Evolutionary conservation across 345 rosid species (phyloP).

Genomic region (Eucalyptus albens): DNA sequence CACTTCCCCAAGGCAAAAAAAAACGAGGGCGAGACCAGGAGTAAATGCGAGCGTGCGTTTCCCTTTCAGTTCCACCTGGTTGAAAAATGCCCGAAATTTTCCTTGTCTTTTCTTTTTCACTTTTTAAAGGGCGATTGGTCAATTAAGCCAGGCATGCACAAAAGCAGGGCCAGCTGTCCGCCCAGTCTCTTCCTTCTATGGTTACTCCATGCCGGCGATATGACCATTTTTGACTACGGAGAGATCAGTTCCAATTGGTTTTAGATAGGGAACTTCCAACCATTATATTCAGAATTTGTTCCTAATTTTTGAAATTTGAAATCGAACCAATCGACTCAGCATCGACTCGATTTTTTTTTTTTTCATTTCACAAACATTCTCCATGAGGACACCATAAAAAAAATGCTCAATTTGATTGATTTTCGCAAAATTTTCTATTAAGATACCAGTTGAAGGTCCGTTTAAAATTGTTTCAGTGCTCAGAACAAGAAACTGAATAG

Average conservation of each 20-base stretch:
- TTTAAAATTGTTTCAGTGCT: not conserved
- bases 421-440: accelerated
- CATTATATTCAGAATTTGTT: not conserved
- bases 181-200: not conserved
- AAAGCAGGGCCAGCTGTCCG: not conserved
- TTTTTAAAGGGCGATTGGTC: not conserved
- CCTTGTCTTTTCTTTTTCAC: not conserved
- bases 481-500: accelerated
- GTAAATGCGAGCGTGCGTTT: not conserved
- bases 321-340: accelerated
- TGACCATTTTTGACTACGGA: not conserved
- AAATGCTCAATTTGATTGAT: not conserved
- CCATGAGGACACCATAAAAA: not conserved
- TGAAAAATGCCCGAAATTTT: not conserved
- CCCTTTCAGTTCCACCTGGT: not conserved
- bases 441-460: accelerated
- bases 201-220: not conserved
- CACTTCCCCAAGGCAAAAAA: not conserved
- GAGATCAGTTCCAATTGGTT: not conserved
- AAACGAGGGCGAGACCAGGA: not conserved
- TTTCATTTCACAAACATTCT: not conserved
- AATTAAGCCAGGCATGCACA: not conserved
- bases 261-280: not conserved
- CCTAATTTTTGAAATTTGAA: not conserved
- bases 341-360: not conserved